phyloP scores from a whole-genome alignment of 2,329 filamentous ascomycete species.

The Phaeoacremonium minimum region DNA sequence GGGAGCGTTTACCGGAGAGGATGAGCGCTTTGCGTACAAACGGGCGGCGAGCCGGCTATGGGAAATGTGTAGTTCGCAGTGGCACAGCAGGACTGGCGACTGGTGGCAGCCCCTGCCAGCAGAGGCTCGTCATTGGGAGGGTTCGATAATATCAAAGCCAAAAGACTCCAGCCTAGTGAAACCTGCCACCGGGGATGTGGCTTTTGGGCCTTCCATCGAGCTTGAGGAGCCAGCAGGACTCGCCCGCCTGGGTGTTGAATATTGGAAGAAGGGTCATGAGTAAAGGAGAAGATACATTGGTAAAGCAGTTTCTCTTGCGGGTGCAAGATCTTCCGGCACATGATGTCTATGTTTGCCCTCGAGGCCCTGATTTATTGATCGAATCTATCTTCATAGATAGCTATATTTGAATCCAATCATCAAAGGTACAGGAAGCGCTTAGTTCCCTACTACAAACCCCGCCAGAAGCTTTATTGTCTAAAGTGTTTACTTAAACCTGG shows the following conservation, averaged over 20 bases:
- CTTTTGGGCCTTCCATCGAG: constrained; percentile 33
- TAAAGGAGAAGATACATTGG: too few species aligned
- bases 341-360: too few species aligned
- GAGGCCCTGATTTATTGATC: too few species aligned
- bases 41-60: constrained; percentile 72
- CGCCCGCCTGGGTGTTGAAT: constrained; percentile 24
- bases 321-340: too few species aligned
- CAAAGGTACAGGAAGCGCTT: too few species aligned
- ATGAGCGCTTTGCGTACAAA: constrained; percentile 79
- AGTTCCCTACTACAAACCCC: too few species aligned
- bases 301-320: too few species aligned
- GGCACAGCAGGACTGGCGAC: constrained; percentile 60
- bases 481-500: too few species aligned
- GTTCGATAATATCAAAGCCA: constrained; percentile 12
- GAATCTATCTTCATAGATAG: too few species aligned
- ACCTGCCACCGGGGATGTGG: constrained; percentile 24
- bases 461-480: too few species aligned
- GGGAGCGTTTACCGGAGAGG: constrained; percentile 70
- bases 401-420: too few species aligned
- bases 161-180: constrained; percentile 5
- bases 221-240: constrained; percentile 39
- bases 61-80: constrained; percentile 72
- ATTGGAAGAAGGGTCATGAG: constrained; percentile 16
- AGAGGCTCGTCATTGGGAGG: constrained; percentile 46
- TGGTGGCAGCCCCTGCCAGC: constrained; percentile 68